Evolutionary conservation across 495 filamentous ascomycete species (phyloP).

Genomic region (Ramalina intermedia): DNA sequence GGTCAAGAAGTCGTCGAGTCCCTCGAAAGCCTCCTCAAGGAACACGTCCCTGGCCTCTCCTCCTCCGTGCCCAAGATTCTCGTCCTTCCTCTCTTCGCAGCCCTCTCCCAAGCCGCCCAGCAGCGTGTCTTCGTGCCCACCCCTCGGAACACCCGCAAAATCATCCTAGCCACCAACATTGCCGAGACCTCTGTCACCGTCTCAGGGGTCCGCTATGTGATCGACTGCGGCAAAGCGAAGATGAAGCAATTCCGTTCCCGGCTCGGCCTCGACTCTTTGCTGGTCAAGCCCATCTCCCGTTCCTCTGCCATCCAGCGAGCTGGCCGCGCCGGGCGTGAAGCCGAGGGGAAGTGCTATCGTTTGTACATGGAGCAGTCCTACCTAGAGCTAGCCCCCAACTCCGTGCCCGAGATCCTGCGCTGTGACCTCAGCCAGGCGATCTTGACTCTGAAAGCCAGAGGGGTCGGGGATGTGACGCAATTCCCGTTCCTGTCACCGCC

Average conservation of each 20-base stretch:
- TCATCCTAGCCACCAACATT: constrained; percentile 92
- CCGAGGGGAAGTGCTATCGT: constrained; percentile 74
- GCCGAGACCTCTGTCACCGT: constrained; percentile 97
- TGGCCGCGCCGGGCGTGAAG: constrained; percentile 89
- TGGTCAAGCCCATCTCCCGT: constrained; percentile 82
- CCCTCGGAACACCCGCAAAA: constrained; percentile 62
- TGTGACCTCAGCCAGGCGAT: constrained; percentile 75
- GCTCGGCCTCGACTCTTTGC: constrained; percentile 77
- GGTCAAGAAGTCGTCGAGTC: constrained; percentile 87
- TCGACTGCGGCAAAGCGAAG: constrained; percentile 91
- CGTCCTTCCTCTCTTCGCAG: constrained; percentile 59
- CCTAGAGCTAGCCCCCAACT: constrained; percentile 49
- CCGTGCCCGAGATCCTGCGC: constrained; percentile 78
- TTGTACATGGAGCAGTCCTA: constrained; percentile 80
- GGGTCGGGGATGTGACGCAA: constrained; percentile 62
- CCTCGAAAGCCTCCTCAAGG: constrained; percentile 65
- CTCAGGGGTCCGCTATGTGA: constrained; percentile 75
- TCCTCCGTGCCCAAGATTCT: constrained; percentile 60
- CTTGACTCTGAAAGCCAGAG: constrained; percentile 89
- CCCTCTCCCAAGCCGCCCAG: constrained; percentile 61
- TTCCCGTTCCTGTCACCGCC: constrained; percentile 84
- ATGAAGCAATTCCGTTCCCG: constrained; percentile 78
- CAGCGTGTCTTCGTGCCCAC: constrained; percentile 71
- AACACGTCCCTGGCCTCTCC: constrained; percentile 56
- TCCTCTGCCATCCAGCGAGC: constrained; percentile 85